phyloP scores from a whole-genome alignment of 768 basidiomycete genomes.

The Mycena galericulata region DNA sequence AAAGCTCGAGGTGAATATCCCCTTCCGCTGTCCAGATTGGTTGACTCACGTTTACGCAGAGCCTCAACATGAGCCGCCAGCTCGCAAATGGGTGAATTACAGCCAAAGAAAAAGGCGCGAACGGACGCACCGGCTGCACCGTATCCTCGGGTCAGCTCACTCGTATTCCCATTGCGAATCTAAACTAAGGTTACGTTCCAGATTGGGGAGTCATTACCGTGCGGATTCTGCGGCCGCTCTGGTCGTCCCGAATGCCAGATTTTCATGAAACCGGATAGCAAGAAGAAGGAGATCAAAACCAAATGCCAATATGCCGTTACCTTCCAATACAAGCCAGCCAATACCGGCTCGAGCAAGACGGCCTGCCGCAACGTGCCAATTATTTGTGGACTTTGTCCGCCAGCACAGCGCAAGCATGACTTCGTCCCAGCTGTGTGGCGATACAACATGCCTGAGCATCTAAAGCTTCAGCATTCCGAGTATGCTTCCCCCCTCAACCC shows the following conservation, averaged over 20 bases:
- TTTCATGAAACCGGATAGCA: not conserved
- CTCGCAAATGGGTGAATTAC: not conserved
- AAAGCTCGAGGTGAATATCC: not conserved
- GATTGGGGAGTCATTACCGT: not conserved
- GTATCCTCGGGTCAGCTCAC: not conserved
- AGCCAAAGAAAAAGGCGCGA: not conserved
- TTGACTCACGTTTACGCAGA: not conserved
- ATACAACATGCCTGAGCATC: not conserved
- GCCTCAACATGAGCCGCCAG: conserved; percentile 12
- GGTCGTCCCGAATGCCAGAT: not conserved
- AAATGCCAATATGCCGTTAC: not conserved
- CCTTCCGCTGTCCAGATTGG: not conserved
- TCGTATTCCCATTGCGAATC: not conserved
- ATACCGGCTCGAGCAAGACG: not conserved
- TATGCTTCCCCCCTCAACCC: not conserved
- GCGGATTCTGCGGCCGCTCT: conserved; percentile 1
- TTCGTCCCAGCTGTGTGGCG: not conserved
- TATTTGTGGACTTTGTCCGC: conserved; percentile 4
- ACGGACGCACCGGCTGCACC: not conserved
- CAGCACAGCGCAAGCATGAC: not conserved
- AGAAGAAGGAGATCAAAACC: not conserved
- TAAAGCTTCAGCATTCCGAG: not conserved
- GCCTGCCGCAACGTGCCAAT: not conserved
- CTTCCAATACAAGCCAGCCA: not conserved
- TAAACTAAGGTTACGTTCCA: not conserved